Evolutionary conservation across 306 rosid genomes (phyloP).

Genomic region (Lablab purpureus): DNA sequence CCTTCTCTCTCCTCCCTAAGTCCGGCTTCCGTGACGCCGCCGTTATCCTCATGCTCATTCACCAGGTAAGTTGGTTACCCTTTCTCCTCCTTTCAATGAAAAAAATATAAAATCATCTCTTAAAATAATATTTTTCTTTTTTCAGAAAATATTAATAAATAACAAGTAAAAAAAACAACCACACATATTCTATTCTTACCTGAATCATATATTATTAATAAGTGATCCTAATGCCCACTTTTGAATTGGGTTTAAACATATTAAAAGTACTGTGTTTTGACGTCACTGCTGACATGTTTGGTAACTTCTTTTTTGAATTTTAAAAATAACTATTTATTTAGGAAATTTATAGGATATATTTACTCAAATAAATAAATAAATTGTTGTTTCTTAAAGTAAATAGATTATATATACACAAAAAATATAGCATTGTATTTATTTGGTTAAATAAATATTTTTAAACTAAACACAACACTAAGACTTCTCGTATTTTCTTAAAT

Average conservation of each 20-base stretch:
- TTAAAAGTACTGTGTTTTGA: not conserved
- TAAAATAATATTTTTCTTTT: not conserved
- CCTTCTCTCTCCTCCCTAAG: slow-evolving; percentile 84
- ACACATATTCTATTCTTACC: too few relatives aligned
- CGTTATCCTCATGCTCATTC: slow-evolving; percentile 91
- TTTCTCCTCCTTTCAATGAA: not conserved
- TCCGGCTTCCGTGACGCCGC: slow-evolving; percentile 78
- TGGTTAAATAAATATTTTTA: too few relatives aligned
- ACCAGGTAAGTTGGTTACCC: slow-evolving; percentile 60
- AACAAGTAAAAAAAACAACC: not conserved
- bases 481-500: too few relatives aligned
- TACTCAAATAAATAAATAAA: too few relatives aligned
- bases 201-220: not conserved
- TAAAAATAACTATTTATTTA: too few relatives aligned
- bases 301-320: too few relatives aligned
- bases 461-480: too few relatives aligned
- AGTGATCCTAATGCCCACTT: not conserved
- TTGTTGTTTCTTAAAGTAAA: too few relatives aligned
- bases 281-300: not conserved
- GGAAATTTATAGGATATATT: too few relatives aligned
- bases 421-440: too few relatives aligned
- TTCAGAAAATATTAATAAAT: not conserved
- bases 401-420: too few relatives aligned
- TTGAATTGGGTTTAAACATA: not conserved
- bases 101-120: not conserved